Base-by-base conservation (phyloP, 441 rosid genomes). In the Gossypium lobatum region DNA sequence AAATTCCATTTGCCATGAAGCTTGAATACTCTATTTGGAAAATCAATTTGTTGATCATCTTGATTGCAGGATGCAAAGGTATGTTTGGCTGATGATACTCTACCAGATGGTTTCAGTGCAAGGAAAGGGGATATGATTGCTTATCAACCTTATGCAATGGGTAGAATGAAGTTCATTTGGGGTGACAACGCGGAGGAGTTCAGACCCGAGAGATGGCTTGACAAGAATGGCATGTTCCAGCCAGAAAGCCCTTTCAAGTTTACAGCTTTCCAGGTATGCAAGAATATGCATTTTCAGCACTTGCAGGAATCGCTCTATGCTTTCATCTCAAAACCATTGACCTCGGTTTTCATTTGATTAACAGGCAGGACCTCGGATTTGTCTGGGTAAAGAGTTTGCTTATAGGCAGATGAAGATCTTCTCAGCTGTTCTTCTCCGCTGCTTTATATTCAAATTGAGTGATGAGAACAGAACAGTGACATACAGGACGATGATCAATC, bases 321-420 rank as follows among this genome's bases (percentile, higher is more conserved):
- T 20, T 18, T 7, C 5, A 63, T 20, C 68, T 0, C 50, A 7
- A 37, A 37, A 7, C 10, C 42, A 37, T 70, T 70, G 54, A 75
- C 39, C 45, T 57, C 25, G 14, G 8, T 4, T 17, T 76, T 65
- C 21, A 34, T 23, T 28, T 73, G 55, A 10, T 73, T 26, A 18
- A 77, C 84, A 89, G 91, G 93, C 89, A 4, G 93, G 93, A 13
- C 93, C 93, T 26, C 73, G 95, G 71, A 87, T 87, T 74, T 94
- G 97, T 70, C 89, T 89, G 1, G 98, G 97, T 2, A 91, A 83
- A 68, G 97, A 93, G 46, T 92, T 93, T 11, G 96, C 95, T 7
- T 90, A 88, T 75, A 80, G 95, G 75, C 94, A 94, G 79, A 94
- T 86, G 89, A 89, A 87, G 88, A 89, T 87, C 53, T 85, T 81